Conservation (phyloP, 1,284 basidiomycete genomes). For the Malassezia nana region DNA sequence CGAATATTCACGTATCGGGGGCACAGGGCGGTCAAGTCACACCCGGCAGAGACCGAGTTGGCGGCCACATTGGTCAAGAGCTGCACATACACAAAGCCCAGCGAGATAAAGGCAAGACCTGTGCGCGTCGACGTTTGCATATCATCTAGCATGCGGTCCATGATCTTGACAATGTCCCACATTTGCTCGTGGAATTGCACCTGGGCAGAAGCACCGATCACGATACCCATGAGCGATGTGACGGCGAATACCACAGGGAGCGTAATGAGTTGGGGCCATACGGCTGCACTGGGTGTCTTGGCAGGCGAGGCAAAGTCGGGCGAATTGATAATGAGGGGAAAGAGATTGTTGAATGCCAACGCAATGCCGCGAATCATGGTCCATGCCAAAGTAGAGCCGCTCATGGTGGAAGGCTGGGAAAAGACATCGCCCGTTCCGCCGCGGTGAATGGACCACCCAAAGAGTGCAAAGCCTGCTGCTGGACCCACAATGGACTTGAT, state of each 20-base stretch:
- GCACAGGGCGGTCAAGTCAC: conserved; percentile 66
- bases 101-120: conserved; percentile 58
- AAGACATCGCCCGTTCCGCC: neutral
- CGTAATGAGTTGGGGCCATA: conserved; percentile 47
- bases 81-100: conserved; percentile 65
- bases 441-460: conserved; percentile 4
- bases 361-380: neutral
- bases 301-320: conserved; percentile 35
- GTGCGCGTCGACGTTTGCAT: conserved; percentile 57
- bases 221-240: conserved; percentile 71
- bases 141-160: conserved; percentile 62
- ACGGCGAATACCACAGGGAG: conserved; percentile 67
- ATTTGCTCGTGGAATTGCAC: conserved; percentile 1
- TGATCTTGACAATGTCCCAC: conserved; percentile 10
- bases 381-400: conserved; percentile 51
- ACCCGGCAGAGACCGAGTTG: conserved; percentile 73
- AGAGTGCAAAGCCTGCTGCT: neutral
- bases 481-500: conserved; percentile 5
- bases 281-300: conserved; percentile 21
- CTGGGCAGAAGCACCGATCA: conserved; percentile 54
- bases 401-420: neutral
- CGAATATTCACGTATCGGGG: conserved; percentile 75
- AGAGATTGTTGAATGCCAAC: conserved; percentile 4
- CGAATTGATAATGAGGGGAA: conserved; percentile 31
- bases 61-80: conserved; percentile 59